Percentiles rank a stretch among this genome's conserved stretches.
phyloP scores from a whole-genome alignment of 805 yeast species.

The Hanseniaspora lindneri region DNA sequence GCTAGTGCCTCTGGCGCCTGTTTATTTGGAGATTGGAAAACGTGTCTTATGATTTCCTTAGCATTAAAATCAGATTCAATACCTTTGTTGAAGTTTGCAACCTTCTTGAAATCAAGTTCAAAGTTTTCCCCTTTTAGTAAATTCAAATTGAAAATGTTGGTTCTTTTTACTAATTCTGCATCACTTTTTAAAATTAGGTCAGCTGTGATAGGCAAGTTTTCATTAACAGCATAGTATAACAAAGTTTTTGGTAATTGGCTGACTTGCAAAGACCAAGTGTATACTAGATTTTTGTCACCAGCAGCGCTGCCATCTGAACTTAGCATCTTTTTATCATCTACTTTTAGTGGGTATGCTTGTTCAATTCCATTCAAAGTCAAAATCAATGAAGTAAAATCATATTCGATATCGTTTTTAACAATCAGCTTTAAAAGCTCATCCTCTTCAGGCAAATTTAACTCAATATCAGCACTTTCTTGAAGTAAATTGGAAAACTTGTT shows the following conservation, averaged over 20 bases:
- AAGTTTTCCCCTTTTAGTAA: slow-evolving; percentile 1
- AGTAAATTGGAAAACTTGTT: slow-evolving; percentile 4
- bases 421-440: slow-evolving; percentile 13
- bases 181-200: slow-evolving; percentile 13
- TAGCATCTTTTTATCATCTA: not conserved
- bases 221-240: slow-evolving; percentile 20
- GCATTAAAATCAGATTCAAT: slow-evolving; percentile 10
- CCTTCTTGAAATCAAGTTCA: too few relatives aligned
- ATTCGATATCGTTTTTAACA: slow-evolving; percentile 6
- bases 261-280: slow-evolving; percentile 15
- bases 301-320: not conserved
- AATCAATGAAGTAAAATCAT: slow-evolving; percentile 4
- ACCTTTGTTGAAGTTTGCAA: slow-evolving; percentile 13
- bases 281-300: not conserved
- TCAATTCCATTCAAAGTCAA: slow-evolving; percentile 7
- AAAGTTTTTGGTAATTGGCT: slow-evolving; percentile 21
- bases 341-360: slow-evolving; percentile 10
- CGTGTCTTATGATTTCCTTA: slow-evolving; percentile 38
- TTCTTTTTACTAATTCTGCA: slow-evolving; percentile 5
- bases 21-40: slow-evolving; percentile 43
- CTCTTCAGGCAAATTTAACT: slow-evolving; percentile 11
- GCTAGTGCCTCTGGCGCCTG: slow-evolving; percentile 45
- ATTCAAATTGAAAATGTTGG: slow-evolving; percentile 2
- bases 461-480: not conserved
- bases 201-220: slow-evolving; percentile 15